Base-by-base conservation (phyloP, 2,329 filamentous ascomycete genomes). In the Drechmeria coniospora region DNA sequence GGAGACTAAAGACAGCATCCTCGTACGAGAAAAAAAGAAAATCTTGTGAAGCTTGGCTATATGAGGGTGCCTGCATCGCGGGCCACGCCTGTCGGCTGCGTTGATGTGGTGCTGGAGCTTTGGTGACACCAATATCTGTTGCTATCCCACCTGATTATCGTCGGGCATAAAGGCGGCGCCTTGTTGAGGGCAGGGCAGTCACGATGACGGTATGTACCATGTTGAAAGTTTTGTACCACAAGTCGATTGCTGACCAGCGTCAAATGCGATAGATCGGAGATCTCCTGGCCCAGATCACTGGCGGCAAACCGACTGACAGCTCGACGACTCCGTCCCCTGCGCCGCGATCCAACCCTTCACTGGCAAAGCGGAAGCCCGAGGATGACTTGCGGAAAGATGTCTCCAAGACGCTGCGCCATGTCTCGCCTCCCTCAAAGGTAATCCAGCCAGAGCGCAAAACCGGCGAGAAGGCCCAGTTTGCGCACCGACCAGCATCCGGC, bases 301-400 rank as follows among this genome's bases (percentile, higher is more conserved):
- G 70, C 43, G 60, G 61, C 36, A 58, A 63, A 44, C 50, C 58
- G 40, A 41, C 60, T 10, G 40, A 45, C 24, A 41, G 42, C 27
- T 34, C 53, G 23, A 39, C 53, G 10, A 32, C 53, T 23, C 38
- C 53, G 11, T 40, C 53, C 6, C 41, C 46, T 19, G 33, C 46
- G 11, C 33, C 36, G 13, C 43, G 45, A 30, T 32, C 41, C 5
- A 42, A 34, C 18, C 35, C 41, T 9, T 28, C 49, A 16, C 46
- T 39, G 6, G 32, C 55, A 21, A 76, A 76, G 49, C 62, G 71
- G 37, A 76, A 74, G 43, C 63, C 68, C 26, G 63, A 66, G 20
- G 56, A 64, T 33, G 62, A 70, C 30, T 44, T 62, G 17, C 50
- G 49, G 23, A 47, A 43, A 28, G 41, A 49, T 29, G 46, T 46